Percentiles rank a stretch among this genome's conserved stretches.
Conservation (phyloP, 768 basidiomycete genomes). For the Lyophyllum atratum region DNA sequence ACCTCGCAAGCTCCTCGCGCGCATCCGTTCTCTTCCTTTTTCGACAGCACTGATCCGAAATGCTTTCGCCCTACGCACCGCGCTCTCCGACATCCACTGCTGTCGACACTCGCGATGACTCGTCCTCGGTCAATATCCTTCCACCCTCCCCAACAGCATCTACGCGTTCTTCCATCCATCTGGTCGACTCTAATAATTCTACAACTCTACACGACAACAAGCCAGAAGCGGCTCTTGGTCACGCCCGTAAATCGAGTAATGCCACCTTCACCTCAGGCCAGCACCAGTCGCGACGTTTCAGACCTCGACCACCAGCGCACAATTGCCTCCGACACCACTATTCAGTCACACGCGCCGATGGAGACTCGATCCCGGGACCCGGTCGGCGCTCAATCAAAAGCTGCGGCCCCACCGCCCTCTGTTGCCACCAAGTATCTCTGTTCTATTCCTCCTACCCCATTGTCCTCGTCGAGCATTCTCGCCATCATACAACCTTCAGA, state of each 20-base stretch:
- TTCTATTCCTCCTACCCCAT: too few species aligned
- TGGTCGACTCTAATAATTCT: constrained; percentile 53
- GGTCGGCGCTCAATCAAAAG: too few species aligned
- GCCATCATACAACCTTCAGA: too few species aligned
- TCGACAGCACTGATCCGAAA: too few species aligned
- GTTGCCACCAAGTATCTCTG: too few species aligned
- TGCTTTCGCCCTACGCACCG: constrained; percentile 30
- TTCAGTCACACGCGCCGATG: too few species aligned
- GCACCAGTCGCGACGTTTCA: constrained; percentile 17
- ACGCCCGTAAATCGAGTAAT: constrained; percentile 58
- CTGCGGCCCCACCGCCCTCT: too few species aligned
- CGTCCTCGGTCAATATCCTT: constrained; percentile 24
- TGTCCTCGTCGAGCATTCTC: too few species aligned
- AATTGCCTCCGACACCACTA: constrained; percentile 35
- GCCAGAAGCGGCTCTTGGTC: constrained; percentile 45
- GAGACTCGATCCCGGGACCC: too few species aligned
- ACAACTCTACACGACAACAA: constrained; percentile 67
- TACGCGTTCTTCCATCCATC: constrained; percentile 46
- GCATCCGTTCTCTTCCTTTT: too few species aligned
- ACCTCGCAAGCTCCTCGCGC: too few species aligned
- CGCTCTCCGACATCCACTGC: constrained; percentile 30
- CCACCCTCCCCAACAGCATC: constrained; percentile 84
- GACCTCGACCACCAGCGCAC: constrained; percentile 40
- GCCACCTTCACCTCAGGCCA: constrained; percentile 55
- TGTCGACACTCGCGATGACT: background rate